Conservation (phyloP, 108 stramenopile genomes). For the Cyclotella baltica region DNA sequence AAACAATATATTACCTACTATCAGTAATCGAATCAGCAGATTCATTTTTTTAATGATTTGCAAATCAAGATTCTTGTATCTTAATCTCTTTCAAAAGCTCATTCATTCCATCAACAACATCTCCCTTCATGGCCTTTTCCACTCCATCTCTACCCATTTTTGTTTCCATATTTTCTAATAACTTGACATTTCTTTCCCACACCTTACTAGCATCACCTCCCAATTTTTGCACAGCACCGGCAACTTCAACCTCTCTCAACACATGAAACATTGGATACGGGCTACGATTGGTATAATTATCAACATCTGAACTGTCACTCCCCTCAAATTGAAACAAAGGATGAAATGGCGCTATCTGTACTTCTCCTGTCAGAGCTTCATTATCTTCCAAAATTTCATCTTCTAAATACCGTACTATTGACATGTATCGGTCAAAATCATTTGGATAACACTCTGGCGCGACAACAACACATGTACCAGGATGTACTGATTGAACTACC, state of each 20-base stretch:
- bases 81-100: conserved; percentile 35
- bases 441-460: conserved; percentile 75
- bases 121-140: conserved; percentile 49
- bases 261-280: conserved; percentile 89
- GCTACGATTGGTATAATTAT: conserved; percentile 79
- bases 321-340: conserved; percentile 74
- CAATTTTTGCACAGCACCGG: conserved; percentile 66
- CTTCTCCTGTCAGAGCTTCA: conserved; percentile 50
- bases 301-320: conserved; percentile 48
- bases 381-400: conserved; percentile 64
- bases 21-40: too few species aligned
- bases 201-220: conserved; percentile 78
- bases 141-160: conserved; percentile 50
- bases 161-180: conserved; percentile 64
- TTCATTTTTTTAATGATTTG: neutral
- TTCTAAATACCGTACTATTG: conserved; percentile 56
- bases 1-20: too few species aligned
- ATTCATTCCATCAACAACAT: conserved; percentile 26
- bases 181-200: conserved; percentile 74
- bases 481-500: conserved; percentile 25
- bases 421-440: conserved; percentile 66
- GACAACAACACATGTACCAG: conserved; percentile 74
- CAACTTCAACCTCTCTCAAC: conserved; percentile 81
- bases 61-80: neutral
- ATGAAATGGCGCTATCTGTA: conserved; percentile 88